Base-by-base conservation (phyloP, 2,329 filamentous ascomycete species). In the Fusarium brevicatenulatum region DNA sequence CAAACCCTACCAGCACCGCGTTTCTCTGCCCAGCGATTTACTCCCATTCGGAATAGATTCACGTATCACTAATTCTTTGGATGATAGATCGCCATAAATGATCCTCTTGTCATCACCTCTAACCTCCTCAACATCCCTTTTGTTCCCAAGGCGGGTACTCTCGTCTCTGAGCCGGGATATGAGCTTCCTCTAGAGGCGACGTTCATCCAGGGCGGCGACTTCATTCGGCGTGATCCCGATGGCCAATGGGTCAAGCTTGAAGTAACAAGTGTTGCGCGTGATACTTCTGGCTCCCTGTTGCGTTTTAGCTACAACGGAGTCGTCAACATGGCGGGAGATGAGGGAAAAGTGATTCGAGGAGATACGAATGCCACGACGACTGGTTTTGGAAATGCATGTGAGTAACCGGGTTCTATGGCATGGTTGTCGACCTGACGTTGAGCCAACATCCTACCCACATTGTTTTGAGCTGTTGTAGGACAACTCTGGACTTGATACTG, bases 201-300 rank as follows among this genome's bases (percentile, higher is more conserved):
- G 32, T 82, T 84, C 62, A 62, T 81, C 54, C 81, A 83, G 55
- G 83, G 82, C 28, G 79, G 79, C 53, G 83, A 85, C 72, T 84
- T 80, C 74, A 76, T 85, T 56, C 82, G 81, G 32, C 78, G 78
- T 56, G 83, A 85, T 65, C 79, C 81, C 5, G 77, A 79, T 55
- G 82, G 82, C 8, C 74, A 77, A 37, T 79, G 81, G 68, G 75
- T 81, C 34, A 79, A 82, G 32, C 80, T 85, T 54, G 80, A 84
- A 43, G 83, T 84, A 13, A 77, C 78, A 21, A 81, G 79, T 60
- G 75, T 82, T 39, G 75, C 82, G 34, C 80, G 78, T 43, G 78
- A 80, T 58, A 55, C 59, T 13, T 78, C 76, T 13, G 81, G 80
- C 28, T 78, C 81, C 18, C 40, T 81, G 18, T 76, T 85, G 46